These are phyloP conservation scores for Amylostereum chailletii DNA, from an alignment of 1,284 basidiomycete species.

Conservation along the genomic window DNA sequence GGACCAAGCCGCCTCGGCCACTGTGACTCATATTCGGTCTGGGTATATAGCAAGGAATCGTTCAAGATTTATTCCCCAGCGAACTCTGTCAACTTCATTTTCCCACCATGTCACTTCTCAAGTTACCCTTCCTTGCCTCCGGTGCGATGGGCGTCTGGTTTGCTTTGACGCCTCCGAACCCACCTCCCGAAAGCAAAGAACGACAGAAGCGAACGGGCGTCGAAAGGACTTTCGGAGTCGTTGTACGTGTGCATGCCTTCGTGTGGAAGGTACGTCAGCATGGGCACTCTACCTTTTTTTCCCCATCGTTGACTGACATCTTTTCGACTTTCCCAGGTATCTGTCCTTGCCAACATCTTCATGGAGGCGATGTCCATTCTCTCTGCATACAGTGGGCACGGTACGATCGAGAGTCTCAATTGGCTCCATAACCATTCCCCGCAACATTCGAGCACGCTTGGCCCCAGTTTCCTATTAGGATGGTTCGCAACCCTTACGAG, in stretches of 20 bases:
- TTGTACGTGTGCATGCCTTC: conserved; percentile 10
- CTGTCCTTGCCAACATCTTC: conserved; percentile 8
- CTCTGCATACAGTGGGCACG: not conserved
- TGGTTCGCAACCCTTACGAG: conserved; percentile 38
- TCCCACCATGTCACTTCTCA: conserved; percentile 3
- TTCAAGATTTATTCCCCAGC: not conserved
- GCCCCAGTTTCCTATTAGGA: conserved; percentile 33
- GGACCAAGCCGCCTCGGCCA: too few relatives aligned
- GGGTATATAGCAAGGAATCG: too few relatives aligned
- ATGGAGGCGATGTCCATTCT: conserved; percentile 5
- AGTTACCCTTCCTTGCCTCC: conserved; percentile 7
- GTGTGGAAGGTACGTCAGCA: conserved; percentile 9
- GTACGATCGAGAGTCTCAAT: not conserved
- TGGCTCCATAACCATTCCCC: not conserved
- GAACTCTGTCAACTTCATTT: not conserved
- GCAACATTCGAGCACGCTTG: conserved; percentile 20
- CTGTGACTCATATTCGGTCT: too few relatives aligned
- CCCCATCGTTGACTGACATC: too few relatives aligned
- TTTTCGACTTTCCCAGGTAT: conserved; percentile 1
- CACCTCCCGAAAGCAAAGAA: conserved; percentile 8
- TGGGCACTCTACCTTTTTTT: not conserved
- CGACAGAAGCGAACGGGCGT: conserved; percentile 6
- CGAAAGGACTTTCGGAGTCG: conserved; percentile 10
- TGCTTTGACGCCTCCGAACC: conserved; percentile 13
- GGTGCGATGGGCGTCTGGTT: conserved; percentile 7